Evolutionary conservation across 805 yeast species (phyloP).

Genomic region (Wickerhamomyces queroliae): DNA sequence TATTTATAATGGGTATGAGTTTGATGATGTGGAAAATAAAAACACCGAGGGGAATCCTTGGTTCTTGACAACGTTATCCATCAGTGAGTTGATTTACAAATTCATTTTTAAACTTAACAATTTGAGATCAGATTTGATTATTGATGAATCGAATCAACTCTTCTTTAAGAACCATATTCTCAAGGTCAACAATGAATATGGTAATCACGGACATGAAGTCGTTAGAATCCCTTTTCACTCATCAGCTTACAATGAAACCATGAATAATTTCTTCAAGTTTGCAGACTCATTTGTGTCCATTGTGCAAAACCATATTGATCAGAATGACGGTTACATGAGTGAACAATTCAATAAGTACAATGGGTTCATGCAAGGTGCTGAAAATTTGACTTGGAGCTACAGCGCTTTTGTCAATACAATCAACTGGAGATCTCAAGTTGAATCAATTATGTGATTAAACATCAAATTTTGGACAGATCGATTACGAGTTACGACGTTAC

Average conservation of each 20-base stretch:
- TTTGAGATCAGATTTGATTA: conserved; percentile 36
- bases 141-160: conserved; percentile 25
- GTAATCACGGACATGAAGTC: neutral
- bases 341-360: conserved; percentile 81
- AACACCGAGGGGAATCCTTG: conserved; percentile 96
- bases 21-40: too few relatives aligned
- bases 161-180: conserved; percentile 27
- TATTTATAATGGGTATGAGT: conserved; percentile 68
- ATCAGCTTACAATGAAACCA: conserved; percentile 38
- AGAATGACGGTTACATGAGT: conserved; percentile 66
- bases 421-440: conserved; percentile 55
- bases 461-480: neutral
- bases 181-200: conserved; percentile 8
- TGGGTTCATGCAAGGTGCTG: conserved; percentile 88
- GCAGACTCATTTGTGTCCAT: conserved; percentile 65
- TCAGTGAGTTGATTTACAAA: conserved; percentile 57
- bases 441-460: conserved; percentile 22
- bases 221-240: conserved; percentile 25
- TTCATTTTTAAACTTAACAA: conserved; percentile 39
- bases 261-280: conserved; percentile 41
- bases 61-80: conserved; percentile 75
- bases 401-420: conserved; percentile 68
- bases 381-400: conserved; percentile 86
- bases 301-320: conserved; percentile 54
- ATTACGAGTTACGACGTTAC: too few relatives aligned